Evolutionary conservation across 176 grass and related monocot genomes (phyloP).

Genomic region (sorghum (Sorghum bicolor)): DNA sequence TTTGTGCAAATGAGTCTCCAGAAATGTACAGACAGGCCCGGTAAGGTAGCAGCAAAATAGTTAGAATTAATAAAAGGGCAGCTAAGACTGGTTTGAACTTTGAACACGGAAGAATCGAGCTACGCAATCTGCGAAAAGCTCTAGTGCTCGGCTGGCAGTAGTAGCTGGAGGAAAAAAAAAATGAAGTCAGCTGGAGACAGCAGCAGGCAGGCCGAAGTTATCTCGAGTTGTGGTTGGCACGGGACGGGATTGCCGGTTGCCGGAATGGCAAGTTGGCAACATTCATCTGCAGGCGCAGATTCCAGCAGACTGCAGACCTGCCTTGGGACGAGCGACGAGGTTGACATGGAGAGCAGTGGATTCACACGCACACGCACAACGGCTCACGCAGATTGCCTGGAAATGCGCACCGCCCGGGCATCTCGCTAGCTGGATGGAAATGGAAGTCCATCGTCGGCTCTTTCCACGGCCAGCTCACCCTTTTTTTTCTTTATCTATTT

Average conservation of each 20-base stretch:
- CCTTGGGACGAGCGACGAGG: background rate
- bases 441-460: background rate
- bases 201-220: too few species aligned
- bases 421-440: conserved; percentile 26
- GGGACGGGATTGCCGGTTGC: too few species aligned
- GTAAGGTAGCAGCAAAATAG: background rate
- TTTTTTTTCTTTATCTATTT: too few species aligned
- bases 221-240: background rate
- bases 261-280: background rate
- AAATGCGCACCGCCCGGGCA: background rate
- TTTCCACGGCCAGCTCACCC: conserved; percentile 3
- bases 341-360: background rate
- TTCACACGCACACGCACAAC: background rate
- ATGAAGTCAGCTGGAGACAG: conserved; percentile 26
- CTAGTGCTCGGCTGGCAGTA: background rate
- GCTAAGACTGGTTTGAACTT: conserved; percentile 20
- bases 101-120: conserved; percentile 25
- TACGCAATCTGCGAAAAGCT: background rate
- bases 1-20: background rate
- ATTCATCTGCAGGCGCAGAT: conserved; percentile 28
- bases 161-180: background rate
- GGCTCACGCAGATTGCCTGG: conserved; percentile 10
- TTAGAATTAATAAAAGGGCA: background rate
- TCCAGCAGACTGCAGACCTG: background rate
- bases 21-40: background rate